A percentile compares a stretch with the other conserved stretches of the same genome.
Conservation (phyloP, 371 early-diverging fungal genomes). For the Mucor circinelloides region DNA sequence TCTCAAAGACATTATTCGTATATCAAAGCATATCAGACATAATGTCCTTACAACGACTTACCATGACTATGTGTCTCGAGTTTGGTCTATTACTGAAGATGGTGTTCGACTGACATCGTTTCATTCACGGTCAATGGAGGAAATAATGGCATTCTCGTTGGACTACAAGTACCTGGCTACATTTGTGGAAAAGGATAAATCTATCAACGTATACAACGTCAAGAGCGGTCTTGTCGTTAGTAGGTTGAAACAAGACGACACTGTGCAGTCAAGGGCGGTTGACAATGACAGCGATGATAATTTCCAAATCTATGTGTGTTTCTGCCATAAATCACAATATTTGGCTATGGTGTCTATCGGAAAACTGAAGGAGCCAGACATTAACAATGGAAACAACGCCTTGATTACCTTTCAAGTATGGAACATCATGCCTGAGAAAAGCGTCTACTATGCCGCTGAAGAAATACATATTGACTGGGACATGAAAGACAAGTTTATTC, state of each 20-base stretch:
- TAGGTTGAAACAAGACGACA: background rate
- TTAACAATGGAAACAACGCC: background rate
- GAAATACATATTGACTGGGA: background rate
- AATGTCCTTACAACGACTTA: conserved; percentile 9
- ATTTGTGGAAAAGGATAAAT: background rate
- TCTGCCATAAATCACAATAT: conserved; percentile 4
- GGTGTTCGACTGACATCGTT: conserved; percentile 12
- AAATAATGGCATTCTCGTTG: conserved; percentile 12
- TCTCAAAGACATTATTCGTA: background rate
- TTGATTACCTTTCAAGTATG: conserved; percentile 1
- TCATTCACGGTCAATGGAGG: background rate
- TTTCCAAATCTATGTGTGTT: background rate
- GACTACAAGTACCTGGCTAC: conserved; percentile 13
- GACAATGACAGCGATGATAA: background rate
- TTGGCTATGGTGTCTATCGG: background rate
- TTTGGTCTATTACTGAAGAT: conserved; percentile 12
- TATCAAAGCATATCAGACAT: conserved; percentile 8
- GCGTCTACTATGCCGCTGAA: background rate
- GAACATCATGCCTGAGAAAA: conserved; percentile 2
- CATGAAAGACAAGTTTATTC: background rate
- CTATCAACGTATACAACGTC: conserved; percentile 1
- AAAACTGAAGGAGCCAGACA: background rate
- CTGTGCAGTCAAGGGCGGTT: background rate
- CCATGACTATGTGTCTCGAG: background rate
- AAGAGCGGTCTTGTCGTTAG: conserved; percentile 1